Evolutionary conservation across 1,139 yeast species (phyloP), one percentile per base, ranked within the genome.

Genomic region (Geotrichum australiense): DNA sequence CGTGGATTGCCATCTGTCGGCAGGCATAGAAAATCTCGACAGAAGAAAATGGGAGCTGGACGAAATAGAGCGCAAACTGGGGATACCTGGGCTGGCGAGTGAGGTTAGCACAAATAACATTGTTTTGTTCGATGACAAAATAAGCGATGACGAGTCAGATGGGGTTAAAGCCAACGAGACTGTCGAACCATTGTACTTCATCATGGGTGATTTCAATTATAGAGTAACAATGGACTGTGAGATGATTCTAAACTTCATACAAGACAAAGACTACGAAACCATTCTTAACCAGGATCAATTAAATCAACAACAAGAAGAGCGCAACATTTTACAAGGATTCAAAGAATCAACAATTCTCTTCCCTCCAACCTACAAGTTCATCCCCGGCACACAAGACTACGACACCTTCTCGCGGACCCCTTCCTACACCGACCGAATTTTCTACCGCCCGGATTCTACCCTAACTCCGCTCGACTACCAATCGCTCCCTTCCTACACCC

Each of bases 171-270:
- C 10, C 10, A 19, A 10, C 23, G 25, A n/a, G 42, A n/a, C n/a
- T 32, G 7, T 10, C 39, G 46, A 25, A 40, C 47, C 2, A 37
- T 39, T 48, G 34, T 69, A 78, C 0, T 63, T 81, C 31, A 69
- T 83, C 63, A 64, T 78, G 40, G 94, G 94, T 3, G 95, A 85
- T 55, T 66, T 84, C 50, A 85, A 85, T 58, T 85, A 78, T 59
- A 66, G 94, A 47, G 65, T 79, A 18, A 65, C 68, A 21, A 65
- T 74, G 47, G 63, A 73, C 25, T 59, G 54, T 62, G 55, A 76
- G 63, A 46, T 54, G 33, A 70, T 73, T 1, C 63, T 68, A 23
- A 63, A 66, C 4, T 60, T 73, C 50, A 62, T 76, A 12, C 63
- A 65, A 6, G 61, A 62, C 23, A 57, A 66, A 14, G 68, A 76